These are phyloP conservation scores for Colletotrichum higginsianum DNA, from an alignment of 2,329 filamentous ascomycete species.

Conservation along the genomic window DNA sequence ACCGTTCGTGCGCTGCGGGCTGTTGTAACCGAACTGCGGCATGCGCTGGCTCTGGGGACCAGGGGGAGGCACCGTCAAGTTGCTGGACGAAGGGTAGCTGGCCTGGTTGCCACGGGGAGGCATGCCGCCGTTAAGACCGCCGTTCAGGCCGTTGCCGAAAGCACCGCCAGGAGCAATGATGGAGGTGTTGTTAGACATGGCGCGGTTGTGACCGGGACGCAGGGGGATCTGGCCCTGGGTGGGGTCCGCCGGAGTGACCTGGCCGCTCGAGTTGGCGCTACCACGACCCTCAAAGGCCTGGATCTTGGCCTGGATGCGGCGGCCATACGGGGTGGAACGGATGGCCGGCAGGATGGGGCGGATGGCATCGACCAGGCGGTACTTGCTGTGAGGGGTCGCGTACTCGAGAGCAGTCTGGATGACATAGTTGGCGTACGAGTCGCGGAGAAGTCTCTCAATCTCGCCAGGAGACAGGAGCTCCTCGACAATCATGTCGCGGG, in stretches of 20 bases:
- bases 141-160: conserved; percentile 50
- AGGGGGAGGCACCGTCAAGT: conserved; percentile 51
- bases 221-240: conserved; percentile 69
- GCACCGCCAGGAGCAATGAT: conserved; percentile 51
- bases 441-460: conserved; percentile 89
- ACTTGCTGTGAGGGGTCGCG: conserved; percentile 80
- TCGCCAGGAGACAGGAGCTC: conserved; percentile 83
- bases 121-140: conserved; percentile 46
- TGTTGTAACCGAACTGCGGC: conserved; percentile 34
- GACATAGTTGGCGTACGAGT: conserved; percentile 97
- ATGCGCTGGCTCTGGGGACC: conserved; percentile 37
- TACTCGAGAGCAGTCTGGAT: conserved; percentile 96
- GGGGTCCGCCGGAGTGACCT: conserved; percentile 67
- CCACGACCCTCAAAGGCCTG: conserved; percentile 69
- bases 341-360: conserved; percentile 88
- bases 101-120: conserved; percentile 53
- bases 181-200: conserved; percentile 57
- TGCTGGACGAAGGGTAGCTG: conserved; percentile 52
- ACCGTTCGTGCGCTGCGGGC: conserved; percentile 31
- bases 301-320: conserved; percentile 93
- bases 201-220: conserved; percentile 60
- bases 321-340: conserved; percentile 92
- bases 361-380: conserved; percentile 84
- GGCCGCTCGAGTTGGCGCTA: conserved; percentile 61
- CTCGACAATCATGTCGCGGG: conserved; percentile 85